phyloP scores from a whole-genome alignment of 768 basidiomycete genomes.

The Mycena galericulata region DNA sequence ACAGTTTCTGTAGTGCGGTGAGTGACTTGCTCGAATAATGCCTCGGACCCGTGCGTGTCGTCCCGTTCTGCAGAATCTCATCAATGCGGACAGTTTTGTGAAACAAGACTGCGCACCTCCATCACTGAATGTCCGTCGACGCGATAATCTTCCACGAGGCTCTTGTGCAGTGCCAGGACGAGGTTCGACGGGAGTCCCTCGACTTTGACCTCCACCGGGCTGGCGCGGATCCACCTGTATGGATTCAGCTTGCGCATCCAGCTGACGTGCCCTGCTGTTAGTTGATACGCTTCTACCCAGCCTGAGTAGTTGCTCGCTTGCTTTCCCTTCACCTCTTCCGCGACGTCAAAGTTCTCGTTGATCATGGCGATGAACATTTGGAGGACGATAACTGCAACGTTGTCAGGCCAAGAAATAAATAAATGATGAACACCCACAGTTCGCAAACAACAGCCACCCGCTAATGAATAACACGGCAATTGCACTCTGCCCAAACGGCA shows the following conservation, averaged over 20 bases:
- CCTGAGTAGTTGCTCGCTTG: slow-evolving; percentile 82
- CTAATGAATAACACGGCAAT: slow-evolving; percentile 79
- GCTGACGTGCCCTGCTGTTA: neutral
- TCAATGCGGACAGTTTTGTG: neutral
- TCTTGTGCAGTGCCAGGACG: slow-evolving; percentile 84
- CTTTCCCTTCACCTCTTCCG: slow-evolving; percentile 86
- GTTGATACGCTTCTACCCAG: slow-evolving; percentile 23
- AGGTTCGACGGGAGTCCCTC: slow-evolving; percentile 78
- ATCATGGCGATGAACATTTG: slow-evolving; percentile 99
- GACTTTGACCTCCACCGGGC: slow-evolving; percentile 78
- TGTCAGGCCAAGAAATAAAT: slow-evolving; percentile 10
- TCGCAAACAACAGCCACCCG: slow-evolving; percentile 91
- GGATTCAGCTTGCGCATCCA: slow-evolving; percentile 68
- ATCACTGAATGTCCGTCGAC: slow-evolving; percentile 42
- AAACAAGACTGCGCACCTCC: slow-evolving; percentile 9
- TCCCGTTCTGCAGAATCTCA: neutral
- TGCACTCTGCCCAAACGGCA: slow-evolving; percentile 73
- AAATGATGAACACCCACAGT: slow-evolving; percentile 78
- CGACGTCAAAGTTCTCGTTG: slow-evolving; percentile 94
- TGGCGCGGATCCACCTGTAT: slow-evolving; percentile 84
- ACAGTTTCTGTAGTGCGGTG: slow-evolving; percentile 71
- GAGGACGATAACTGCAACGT: slow-evolving; percentile 81
- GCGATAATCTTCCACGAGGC: slow-evolving; percentile 71
- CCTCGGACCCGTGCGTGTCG: neutral
- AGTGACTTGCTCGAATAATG: slow-evolving; percentile 71